phyloP scores from a whole-genome alignment of 108 stramenopile species.

The Pseudonitzschia pungens region DNA sequence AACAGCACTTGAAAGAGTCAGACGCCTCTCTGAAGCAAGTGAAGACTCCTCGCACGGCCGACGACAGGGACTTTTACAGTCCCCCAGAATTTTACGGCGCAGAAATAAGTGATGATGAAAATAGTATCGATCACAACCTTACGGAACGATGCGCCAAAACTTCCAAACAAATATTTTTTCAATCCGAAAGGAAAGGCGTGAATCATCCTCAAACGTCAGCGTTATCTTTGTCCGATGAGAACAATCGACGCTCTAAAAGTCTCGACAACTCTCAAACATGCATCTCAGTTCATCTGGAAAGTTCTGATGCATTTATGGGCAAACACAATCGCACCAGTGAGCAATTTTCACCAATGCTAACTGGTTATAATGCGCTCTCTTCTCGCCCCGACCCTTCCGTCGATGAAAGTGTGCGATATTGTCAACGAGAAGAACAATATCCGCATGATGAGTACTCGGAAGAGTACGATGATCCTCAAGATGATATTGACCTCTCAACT shows the following conservation, averaged over 20 bases:
- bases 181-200: background rate
- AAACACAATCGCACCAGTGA: background rate
- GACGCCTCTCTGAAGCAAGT: background rate
- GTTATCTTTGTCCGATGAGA: background rate
- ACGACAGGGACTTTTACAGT: conserved; percentile 1
- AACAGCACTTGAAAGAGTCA: background rate
- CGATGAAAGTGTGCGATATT: background rate
- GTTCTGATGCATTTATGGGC: background rate
- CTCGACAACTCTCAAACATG: conserved; percentile 2
- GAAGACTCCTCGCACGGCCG: conserved; percentile 8
- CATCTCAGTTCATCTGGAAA: background rate
- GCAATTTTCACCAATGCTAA: background rate
- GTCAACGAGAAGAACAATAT: background rate
- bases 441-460: background rate
- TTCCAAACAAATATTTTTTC: background rate
- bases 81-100: background rate
- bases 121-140: background rate
- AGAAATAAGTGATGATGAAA: conserved; percentile 3
- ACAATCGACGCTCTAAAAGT: background rate
- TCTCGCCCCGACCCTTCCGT: background rate
- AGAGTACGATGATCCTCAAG: background rate
- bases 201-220: background rate
- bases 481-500: background rate
- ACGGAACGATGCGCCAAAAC: background rate
- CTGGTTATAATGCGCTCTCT: background rate